These are phyloP conservation scores for Phytophthora pistaciae DNA, from an alignment of 352 stramenopile species.

Conservation along the genomic window DNA sequence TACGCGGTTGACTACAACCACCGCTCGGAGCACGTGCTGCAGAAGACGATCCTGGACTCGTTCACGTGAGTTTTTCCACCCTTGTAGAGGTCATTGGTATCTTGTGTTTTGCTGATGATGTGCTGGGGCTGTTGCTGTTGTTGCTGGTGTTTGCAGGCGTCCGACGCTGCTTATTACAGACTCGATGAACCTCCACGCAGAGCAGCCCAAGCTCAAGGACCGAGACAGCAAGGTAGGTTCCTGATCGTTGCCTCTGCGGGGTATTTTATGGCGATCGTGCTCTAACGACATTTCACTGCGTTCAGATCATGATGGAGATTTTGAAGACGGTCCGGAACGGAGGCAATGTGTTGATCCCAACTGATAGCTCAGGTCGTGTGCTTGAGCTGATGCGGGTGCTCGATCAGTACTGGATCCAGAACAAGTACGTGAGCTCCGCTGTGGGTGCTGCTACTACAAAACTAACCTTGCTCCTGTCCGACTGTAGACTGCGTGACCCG, in stretches of 20 bases:
- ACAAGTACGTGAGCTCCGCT: conserved; percentile 79
- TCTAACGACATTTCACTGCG: conserved; percentile 23
- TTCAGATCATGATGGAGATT: conserved; percentile 93
- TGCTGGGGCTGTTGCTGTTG: conserved; percentile 16
- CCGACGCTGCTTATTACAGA: conserved; percentile 90
- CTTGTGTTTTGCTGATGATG: neutral
- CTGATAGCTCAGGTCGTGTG: conserved; percentile 94
- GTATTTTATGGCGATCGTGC: neutral
- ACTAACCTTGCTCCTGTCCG: conserved; percentile 5
- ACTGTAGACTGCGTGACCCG: conserved; percentile 76
- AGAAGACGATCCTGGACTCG: conserved; percentile 94
- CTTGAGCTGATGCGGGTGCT: conserved; percentile 96
- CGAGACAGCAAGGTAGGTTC: conserved; percentile 74
- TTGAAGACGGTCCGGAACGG: conserved; percentile 93
- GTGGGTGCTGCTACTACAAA: neutral
- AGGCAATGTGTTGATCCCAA: conserved; percentile 96
- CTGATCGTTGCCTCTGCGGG: conserved; percentile 3
- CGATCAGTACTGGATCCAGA: conserved; percentile 96
- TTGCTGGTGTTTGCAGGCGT: conserved; percentile 57
- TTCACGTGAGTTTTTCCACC: conserved; percentile 73
- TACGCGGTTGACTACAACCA: conserved; percentile 95
- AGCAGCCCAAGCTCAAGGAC: conserved; percentile 90
- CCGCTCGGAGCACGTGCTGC: conserved; percentile 94
- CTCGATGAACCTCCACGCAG: conserved; percentile 88
- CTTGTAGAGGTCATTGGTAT: neutral